phyloP scores from a whole-genome alignment of 805 yeast species.

The Millerozyma miso region DNA sequence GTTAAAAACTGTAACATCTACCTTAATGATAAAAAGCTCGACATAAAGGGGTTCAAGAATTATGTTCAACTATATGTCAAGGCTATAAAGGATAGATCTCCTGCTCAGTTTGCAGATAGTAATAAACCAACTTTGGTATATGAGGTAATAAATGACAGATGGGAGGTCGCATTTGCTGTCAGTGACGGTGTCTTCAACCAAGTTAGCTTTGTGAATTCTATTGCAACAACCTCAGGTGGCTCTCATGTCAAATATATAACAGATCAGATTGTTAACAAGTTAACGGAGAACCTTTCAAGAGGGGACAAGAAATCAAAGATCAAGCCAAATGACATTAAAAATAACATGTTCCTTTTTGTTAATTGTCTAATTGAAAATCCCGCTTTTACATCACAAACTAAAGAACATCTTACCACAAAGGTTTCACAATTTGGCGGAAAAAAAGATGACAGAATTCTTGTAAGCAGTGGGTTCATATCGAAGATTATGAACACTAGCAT shows the following conservation, averaged over 20 bases:
- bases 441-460: conserved; percentile 47
- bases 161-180: conserved; percentile 95
- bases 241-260: conserved; percentile 86
- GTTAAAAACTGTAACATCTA: conserved; percentile 76
- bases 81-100: conserved; percentile 57
- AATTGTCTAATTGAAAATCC: conserved; percentile 95
- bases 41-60: conserved; percentile 70
- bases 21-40: conserved; percentile 69
- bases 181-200: conserved; percentile 89
- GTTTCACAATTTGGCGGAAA: conserved; percentile 85
- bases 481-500: conserved; percentile 63
- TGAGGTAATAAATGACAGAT: conserved; percentile 76
- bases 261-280: conserved; percentile 77
- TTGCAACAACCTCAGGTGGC: conserved; percentile 97
- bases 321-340: conserved; percentile 83
- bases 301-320: conserved; percentile 64
- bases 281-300: conserved; percentile 57
- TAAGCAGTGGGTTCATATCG: conserved; percentile 73
- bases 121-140: conserved; percentile 57
- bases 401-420: conserved; percentile 90
- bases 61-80: conserved; percentile 88
- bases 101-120: conserved; percentile 29
- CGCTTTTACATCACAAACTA: conserved; percentile 95
- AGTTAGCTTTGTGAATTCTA: conserved; percentile 94
- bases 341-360: conserved; percentile 83